A percentile compares a stretch with the other conserved stretches of the same genome.
phyloP scores from a whole-genome alignment of 192 early-diverging fungal species.

The Neocallimastix lanati region DNA sequence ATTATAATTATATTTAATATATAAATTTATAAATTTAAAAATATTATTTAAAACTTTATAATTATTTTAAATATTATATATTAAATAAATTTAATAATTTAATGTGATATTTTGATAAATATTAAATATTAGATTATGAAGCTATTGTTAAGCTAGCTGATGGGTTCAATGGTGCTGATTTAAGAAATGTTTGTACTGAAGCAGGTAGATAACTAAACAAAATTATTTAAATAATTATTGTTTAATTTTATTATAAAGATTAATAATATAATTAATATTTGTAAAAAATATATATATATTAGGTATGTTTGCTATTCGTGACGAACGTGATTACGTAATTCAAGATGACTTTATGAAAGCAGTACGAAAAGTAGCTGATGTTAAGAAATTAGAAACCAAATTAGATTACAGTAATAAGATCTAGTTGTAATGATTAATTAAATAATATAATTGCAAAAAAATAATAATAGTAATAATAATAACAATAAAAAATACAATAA shows the following conservation, averaged over 20 bases:
- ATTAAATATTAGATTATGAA: conserved; percentile 83
- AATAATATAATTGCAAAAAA: too few relatives aligned
- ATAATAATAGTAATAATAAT: too few relatives aligned
- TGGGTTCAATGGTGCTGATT: conserved; percentile 96
- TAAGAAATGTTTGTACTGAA: conserved; percentile 98
- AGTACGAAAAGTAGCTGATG: conserved; percentile 90
- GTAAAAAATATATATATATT: neutral
- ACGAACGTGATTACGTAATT: conserved; percentile 91
- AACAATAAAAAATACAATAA: too few relatives aligned
- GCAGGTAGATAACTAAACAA: conserved; percentile 52
- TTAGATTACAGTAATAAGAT: conserved; percentile 42
- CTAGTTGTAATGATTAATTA: neutral
- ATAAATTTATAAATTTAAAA: too few relatives aligned
- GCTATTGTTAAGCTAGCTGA: conserved; percentile 95
- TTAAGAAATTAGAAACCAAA: conserved; percentile 88
- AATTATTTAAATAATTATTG: too few relatives aligned
- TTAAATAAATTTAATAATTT: too few relatives aligned
- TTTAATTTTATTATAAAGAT: too few relatives aligned
- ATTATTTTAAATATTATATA: too few relatives aligned
- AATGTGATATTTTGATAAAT: too few relatives aligned
- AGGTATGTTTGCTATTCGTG: conserved; percentile 99
- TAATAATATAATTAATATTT: too few relatives aligned
- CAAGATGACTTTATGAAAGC: conserved; percentile 99
- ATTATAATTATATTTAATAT: too few relatives aligned
- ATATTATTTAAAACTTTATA: too few relatives aligned